These are phyloP conservation scores for Serendipita sp. DNA, from an alignment of 768 basidiomycete genomes.

Conservation along the genomic window DNA sequence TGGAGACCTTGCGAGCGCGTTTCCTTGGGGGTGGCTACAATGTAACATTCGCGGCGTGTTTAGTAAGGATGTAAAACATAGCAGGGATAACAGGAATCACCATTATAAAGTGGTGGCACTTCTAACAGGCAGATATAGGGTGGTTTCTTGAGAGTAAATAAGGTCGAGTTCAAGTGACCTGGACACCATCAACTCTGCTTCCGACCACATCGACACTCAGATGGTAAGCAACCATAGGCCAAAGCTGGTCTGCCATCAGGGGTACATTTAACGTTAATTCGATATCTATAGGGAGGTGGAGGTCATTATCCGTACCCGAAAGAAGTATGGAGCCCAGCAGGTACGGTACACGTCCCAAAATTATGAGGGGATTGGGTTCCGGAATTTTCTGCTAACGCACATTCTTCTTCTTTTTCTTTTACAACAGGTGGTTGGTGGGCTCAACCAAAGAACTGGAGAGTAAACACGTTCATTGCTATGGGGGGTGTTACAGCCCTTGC, in stretches of 20 bases:
- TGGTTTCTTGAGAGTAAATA: neutral
- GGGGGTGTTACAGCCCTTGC: constrained; percentile 51
- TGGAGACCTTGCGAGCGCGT: neutral
- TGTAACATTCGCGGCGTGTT: neutral
- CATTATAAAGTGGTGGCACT: neutral
- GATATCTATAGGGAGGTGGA: constrained; percentile 50
- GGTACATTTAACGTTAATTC: neutral
- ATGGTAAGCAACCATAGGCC: neutral
- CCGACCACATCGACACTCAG: neutral
- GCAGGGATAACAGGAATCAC: neutral
- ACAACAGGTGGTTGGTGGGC: constrained; percentile 89
- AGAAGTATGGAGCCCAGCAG: constrained; percentile 87
- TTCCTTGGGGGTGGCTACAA: neutral
- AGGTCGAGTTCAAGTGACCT: neutral
- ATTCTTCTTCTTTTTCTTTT: neutral
- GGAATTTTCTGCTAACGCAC: neutral
- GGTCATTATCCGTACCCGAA: constrained; percentile 85
- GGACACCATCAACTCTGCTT: neutral
- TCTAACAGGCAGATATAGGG: neutral
- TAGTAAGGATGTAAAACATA: neutral
- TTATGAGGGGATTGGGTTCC: neutral
- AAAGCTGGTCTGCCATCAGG: neutral
- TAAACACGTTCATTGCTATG: constrained; percentile 62
- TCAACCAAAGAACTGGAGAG: constrained; percentile 75
- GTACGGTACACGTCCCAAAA: constrained; percentile 25